phyloP scores from a whole-genome alignment of 139 green algal species.

The Zygnema cylindricum region DNA sequence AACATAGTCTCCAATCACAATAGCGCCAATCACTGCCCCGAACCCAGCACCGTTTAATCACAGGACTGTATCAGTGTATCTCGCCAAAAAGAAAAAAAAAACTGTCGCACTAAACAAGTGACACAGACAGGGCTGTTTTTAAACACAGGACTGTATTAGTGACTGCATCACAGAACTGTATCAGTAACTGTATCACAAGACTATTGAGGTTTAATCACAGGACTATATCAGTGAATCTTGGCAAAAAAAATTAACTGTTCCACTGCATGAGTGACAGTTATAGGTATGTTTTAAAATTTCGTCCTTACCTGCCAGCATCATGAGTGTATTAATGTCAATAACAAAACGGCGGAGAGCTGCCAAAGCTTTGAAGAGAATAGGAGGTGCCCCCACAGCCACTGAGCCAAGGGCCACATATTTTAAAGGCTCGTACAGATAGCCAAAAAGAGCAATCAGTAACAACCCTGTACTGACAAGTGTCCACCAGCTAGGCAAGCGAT shows the following conservation, averaged over 20 bases:
- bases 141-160: no score
- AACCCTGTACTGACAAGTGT: slow-evolving; percentile 64
- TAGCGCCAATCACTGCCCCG: slow-evolving; percentile 59
- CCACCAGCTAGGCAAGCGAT: slow-evolving; percentile 50
- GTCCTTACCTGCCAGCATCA: slow-evolving; percentile 56
- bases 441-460: slow-evolving; percentile 68
- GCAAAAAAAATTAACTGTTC: no score
- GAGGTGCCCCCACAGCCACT: slow-evolving; percentile 63
- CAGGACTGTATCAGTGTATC: no score
- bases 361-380: slow-evolving; percentile 64
- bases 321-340: slow-evolving; percentile 74
- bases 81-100: no score
- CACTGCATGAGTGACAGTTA: no score
- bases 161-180: no score
- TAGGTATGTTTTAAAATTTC: no score
- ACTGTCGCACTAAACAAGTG: no score
- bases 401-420: slow-evolving; percentile 69
- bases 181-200: no score
- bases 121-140: no score
- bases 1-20: slow-evolving; percentile 67
- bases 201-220: no score
- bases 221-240: no score
- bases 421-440: slow-evolving; percentile 65
- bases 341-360: slow-evolving; percentile 61
- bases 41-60: neutral